A percentile compares a stretch with the other conserved stretches of the same genome.
These are phyloP conservation scores for Penicillium sp. DNA, from an alignment of 2,329 filamentous ascomycete genomes.

Conservation along the genomic window DNA sequence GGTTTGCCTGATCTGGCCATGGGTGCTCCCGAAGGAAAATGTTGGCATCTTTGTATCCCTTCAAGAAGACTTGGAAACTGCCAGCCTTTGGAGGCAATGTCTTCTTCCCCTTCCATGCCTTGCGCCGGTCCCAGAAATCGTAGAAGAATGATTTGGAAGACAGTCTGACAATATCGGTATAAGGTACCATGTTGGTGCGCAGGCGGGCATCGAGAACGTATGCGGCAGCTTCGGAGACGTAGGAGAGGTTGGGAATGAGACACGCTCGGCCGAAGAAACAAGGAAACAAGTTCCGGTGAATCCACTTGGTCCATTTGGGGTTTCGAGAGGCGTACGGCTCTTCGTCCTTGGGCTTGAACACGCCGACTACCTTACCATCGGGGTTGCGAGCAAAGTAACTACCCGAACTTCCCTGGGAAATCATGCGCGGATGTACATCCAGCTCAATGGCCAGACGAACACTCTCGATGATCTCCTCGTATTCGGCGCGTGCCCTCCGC, in stretches of 20 bases:
- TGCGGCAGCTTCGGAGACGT: constrained; percentile 95
- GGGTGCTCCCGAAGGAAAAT: constrained; percentile 93
- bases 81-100: constrained; percentile 86
- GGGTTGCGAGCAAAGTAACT: constrained; percentile 95
- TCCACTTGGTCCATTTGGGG: constrained; percentile 99
- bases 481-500: constrained; percentile 76
- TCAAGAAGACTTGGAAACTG: constrained; percentile 96
- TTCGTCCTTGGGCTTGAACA: constrained; percentile 99
- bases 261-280: constrained; percentile 96
- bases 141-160: constrained; percentile 98
- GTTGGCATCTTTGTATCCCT: constrained; percentile 96
- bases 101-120: constrained; percentile 85
- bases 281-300: constrained; percentile 94
- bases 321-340: constrained; percentile 97
- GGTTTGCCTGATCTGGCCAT: constrained; percentile 87
- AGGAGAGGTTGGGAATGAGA: constrained; percentile 95
- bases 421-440: constrained; percentile 91
- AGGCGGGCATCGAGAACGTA: constrained; percentile 92
- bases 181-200: constrained; percentile 89
- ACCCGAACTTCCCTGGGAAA: constrained; percentile 94
- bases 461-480: constrained; percentile 86
- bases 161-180: constrained; percentile 91
- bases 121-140: constrained; percentile 93
- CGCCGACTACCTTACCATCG: constrained; percentile 91
- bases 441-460: constrained; percentile 88